Percentiles rank a stretch among this genome's conserved stretches.
Evolutionary conservation across 192 early-diverging fungal species (phyloP).

Genomic region (Coemansia sp.): DNA sequence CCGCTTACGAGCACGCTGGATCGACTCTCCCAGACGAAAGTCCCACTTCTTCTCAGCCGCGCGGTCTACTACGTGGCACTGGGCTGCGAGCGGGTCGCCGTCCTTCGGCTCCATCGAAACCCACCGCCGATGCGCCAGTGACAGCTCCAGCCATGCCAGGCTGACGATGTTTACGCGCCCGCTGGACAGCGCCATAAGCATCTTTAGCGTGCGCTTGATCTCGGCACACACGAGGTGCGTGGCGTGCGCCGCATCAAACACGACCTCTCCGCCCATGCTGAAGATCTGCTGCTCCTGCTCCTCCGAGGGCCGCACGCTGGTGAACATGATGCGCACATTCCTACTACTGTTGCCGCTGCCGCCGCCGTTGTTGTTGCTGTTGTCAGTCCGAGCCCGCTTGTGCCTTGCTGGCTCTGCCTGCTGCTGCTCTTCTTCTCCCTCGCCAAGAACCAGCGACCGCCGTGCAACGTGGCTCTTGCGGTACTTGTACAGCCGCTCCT

Average conservation of each 20-base stretch:
- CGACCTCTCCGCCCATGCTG: slow-evolving; percentile 57
- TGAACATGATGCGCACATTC: slow-evolving; percentile 51
- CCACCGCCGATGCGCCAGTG: slow-evolving; percentile 34
- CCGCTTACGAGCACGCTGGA: slow-evolving; percentile 18
- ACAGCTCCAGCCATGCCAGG: slow-evolving; percentile 37
- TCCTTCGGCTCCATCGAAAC: slow-evolving; percentile 15
- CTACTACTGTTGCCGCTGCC: background rate
- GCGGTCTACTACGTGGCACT: slow-evolving; percentile 24
- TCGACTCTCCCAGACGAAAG: slow-evolving; percentile 25
- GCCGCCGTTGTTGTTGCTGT: background rate
- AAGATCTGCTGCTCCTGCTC: slow-evolving; percentile 47
- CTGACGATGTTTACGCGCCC: slow-evolving; percentile 34
- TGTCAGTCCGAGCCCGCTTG: slow-evolving; percentile 12
- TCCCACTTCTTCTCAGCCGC: slow-evolving; percentile 31
- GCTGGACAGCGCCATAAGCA: slow-evolving; percentile 42
- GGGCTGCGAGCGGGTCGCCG: slow-evolving; percentile 1
- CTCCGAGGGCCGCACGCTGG: slow-evolving; percentile 34
- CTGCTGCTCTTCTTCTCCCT: slow-evolving; percentile 12
- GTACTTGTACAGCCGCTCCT: slow-evolving; percentile 52
- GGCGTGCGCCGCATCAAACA: slow-evolving; percentile 45
- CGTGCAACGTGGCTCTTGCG: slow-evolving; percentile 18
- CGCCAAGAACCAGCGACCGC: slow-evolving; percentile 34
- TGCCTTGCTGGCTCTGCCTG: slow-evolving; percentile 3
- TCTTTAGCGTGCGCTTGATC: slow-evolving; percentile 61
- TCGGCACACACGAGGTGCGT: slow-evolving; percentile 60